phyloP scores from a whole-genome alignment of 1,139 yeast species.

The Hyphopichia buzzinii region DNA sequence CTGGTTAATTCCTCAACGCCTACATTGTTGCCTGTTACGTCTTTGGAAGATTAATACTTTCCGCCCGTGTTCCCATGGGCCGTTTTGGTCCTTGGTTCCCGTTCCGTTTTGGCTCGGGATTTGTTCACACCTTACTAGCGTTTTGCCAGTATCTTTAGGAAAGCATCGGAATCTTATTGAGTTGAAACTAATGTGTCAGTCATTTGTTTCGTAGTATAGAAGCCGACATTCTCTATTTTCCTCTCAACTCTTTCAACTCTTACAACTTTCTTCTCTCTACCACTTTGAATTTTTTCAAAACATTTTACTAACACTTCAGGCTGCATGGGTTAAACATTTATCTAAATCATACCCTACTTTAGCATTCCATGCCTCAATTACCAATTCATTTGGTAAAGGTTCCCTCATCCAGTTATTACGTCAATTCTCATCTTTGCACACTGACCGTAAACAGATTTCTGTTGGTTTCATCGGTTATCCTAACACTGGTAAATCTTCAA shows the following conservation, averaged over 20 bases:
- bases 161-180: constrained; percentile 54
- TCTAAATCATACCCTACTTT: constrained; percentile 91
- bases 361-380: constrained; percentile 97
- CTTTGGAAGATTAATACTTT: constrained; percentile 81
- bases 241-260: constrained; percentile 11
- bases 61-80: constrained; percentile 46
- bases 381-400: constrained; percentile 97
- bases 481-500: constrained; percentile 94
- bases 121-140: constrained; percentile 43
- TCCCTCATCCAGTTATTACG: constrained; percentile 88
- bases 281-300: background rate
- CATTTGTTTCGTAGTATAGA: constrained; percentile 66
- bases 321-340: constrained; percentile 97
- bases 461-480: constrained; percentile 98
- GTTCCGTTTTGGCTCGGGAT: constrained; percentile 48
- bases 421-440: constrained; percentile 86
- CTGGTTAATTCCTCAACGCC: constrained; percentile 17
- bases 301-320: constrained; percentile 63
- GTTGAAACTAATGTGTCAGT: constrained; percentile 47
- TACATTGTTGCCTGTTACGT: constrained; percentile 83
- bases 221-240: constrained; percentile 50
- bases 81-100: constrained; percentile 14
- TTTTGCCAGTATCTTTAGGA: constrained; percentile 40
- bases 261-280: background rate
- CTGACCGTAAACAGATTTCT: constrained; percentile 92